A percentile compares a stretch with the other conserved stretches of the same genome.
Evolutionary conservation across 805 yeast genomes (phyloP).

Genomic region (Ogataea glucozyma): DNA sequence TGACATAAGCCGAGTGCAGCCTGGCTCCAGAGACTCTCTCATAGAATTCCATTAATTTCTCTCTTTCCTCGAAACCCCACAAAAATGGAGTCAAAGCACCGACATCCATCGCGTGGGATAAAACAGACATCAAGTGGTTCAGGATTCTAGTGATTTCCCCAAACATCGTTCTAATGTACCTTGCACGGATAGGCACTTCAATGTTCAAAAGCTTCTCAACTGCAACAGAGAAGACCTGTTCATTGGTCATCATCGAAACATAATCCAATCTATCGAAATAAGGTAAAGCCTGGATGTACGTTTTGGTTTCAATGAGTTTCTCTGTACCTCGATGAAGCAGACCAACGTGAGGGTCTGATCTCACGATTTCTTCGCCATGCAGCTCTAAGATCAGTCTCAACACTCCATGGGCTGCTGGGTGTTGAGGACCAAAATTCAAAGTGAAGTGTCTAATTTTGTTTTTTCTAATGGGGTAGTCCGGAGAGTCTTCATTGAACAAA

Average conservation of each 20-base stretch:
- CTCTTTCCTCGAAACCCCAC: conserved; percentile 95
- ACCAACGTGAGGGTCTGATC: conserved; percentile 90
- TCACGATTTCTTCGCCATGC: conserved; percentile 84
- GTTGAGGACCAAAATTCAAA: conserved; percentile 90
- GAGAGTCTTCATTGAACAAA: conserved; percentile 37
- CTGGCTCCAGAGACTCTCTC: conserved; percentile 91
- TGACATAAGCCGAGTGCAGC: conserved; percentile 81
- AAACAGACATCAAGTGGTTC: conserved; percentile 83
- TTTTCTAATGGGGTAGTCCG: conserved; percentile 38
- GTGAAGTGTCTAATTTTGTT: conserved; percentile 81
- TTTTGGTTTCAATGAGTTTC: conserved; percentile 81
- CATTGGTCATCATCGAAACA: conserved; percentile 88
- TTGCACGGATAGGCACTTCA: conserved; percentile 82
- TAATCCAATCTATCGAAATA: conserved; percentile 87
- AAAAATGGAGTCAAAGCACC: conserved; percentile 92
- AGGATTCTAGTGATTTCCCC: conserved; percentile 84
- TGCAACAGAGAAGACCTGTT: conserved; percentile 79
- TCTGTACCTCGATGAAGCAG: conserved; percentile 87
- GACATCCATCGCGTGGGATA: conserved; percentile 91
- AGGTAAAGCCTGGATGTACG: conserved; percentile 85
- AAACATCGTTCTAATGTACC: conserved; percentile 81
- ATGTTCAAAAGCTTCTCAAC: conserved; percentile 81
- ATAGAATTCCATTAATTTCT: conserved; percentile 88
- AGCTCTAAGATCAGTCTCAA: conserved; percentile 81
- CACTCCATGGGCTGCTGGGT: conserved; percentile 95